These are phyloP conservation scores for Hygrocybe punicea DNA, from an alignment of 768 basidiomycete species.

Conservation along the genomic window DNA sequence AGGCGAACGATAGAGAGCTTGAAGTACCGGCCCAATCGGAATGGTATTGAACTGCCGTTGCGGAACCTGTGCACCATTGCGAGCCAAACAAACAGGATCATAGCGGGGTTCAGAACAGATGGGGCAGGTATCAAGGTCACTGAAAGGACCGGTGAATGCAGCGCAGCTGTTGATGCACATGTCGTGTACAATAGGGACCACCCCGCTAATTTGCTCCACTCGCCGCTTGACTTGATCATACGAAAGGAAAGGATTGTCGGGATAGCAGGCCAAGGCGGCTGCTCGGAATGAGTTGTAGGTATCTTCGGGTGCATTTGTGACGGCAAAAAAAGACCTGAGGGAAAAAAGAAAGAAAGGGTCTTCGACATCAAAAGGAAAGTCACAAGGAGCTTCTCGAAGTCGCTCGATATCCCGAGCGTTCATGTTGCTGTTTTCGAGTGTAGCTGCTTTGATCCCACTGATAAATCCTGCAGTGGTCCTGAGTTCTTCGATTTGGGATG, in stretches of 20 bases:
- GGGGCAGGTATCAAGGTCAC: slow-evolving; percentile 12
- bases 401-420: background rate
- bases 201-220: slow-evolving; percentile 29
- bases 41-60: background rate
- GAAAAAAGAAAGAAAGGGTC: background rate
- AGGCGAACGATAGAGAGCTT: no score
- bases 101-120: slow-evolving; percentile 26
- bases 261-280: slow-evolving; percentile 20
- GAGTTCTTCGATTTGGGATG: no score
- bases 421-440: no score
- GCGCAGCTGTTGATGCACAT: slow-evolving; percentile 40
- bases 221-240: slow-evolving; percentile 24
- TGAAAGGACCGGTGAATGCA: slow-evolving; percentile 23
- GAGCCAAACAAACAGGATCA: slow-evolving; percentile 9
- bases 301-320: background rate
- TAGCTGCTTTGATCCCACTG: no score
- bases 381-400: background rate
- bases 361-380: background rate
- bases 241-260: slow-evolving; percentile 26
- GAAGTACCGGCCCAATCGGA: background rate
- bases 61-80: background rate
- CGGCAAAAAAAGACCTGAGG: background rate
- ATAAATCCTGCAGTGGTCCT: no score
- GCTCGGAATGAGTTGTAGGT: background rate
- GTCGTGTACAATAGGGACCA: slow-evolving; percentile 33